These are phyloP conservation scores for Tolypocladium paradoxum DNA, from an alignment of 2,329 filamentous ascomycete species.

Conservation along the genomic window DNA sequence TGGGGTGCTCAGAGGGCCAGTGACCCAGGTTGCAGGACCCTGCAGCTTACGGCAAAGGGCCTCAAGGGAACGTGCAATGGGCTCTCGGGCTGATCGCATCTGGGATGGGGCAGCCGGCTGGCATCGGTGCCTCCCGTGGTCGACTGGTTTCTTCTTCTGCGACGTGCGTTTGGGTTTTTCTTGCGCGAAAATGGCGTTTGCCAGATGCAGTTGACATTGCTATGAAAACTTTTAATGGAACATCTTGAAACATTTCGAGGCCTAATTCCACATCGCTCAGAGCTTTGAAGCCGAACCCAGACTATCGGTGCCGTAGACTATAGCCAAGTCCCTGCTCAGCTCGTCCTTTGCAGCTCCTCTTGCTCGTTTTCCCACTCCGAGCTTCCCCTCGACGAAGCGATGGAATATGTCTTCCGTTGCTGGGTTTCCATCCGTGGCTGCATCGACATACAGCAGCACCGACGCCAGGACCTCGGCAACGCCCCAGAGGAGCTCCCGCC, in stretches of 20 bases:
- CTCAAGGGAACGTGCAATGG: slow-evolving; percentile 15
- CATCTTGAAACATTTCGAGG: background rate
- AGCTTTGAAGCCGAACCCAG: slow-evolving; percentile 10
- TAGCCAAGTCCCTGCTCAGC: slow-evolving; percentile 18
- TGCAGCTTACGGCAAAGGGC: slow-evolving; percentile 13
- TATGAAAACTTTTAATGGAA: background rate
- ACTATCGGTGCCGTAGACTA: slow-evolving; percentile 23
- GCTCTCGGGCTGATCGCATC: background rate
- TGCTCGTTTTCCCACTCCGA: slow-evolving; percentile 6
- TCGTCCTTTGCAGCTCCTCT: slow-evolving; percentile 12
- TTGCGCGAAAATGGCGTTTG: too few species aligned
- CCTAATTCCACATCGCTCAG: slow-evolving; percentile 5
- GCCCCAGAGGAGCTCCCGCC: slow-evolving; percentile 31
- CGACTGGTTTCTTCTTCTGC: background rate
- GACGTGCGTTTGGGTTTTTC: background rate
- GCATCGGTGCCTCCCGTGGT: background rate
- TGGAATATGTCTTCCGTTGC: slow-evolving; percentile 27
- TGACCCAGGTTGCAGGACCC: slow-evolving; percentile 11
- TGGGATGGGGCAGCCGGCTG: background rate
- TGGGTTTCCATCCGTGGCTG: slow-evolving; percentile 21
- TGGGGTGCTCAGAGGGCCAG: slow-evolving; percentile 10
- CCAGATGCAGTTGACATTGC: background rate
- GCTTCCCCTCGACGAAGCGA: slow-evolving; percentile 25
- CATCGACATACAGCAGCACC: slow-evolving; percentile 31
- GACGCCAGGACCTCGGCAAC: slow-evolving; percentile 33